A percentile compares a stretch with the other conserved stretches of the same genome.
phyloP scores from a whole-genome alignment of 169 alveolate genomes.

The Amoebophrya sp. region DNA sequence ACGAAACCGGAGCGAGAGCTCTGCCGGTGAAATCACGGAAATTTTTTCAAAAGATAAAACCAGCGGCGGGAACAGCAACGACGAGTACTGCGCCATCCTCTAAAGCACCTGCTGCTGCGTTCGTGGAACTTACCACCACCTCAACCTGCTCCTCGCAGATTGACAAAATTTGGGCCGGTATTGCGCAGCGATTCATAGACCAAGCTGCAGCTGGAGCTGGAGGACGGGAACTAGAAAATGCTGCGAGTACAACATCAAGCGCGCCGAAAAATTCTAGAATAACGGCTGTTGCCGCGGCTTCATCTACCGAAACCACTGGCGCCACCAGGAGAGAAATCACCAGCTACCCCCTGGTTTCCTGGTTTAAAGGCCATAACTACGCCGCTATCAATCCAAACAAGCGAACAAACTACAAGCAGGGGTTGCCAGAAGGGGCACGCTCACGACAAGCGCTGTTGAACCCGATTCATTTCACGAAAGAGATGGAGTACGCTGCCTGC shows the following conservation, averaged over 20 bases:
- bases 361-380: neutral
- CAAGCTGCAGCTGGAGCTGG: no score
- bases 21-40: neutral
- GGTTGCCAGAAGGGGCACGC: neutral
- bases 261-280: no score
- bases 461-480: neutral
- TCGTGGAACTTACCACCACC: neutral
- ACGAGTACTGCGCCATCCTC: neutral
- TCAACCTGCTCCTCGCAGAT: neutral
- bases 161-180: neutral
- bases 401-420: neutral
- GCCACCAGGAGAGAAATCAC: neutral
- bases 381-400: neutral
- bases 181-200: neutral
- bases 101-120: neutral
- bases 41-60: neutral
- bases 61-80: neutral
- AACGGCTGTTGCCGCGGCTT: neutral
- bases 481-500: neutral
- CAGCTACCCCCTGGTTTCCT: neutral
- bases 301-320: neutral
- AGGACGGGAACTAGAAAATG: no score
- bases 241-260: no score
- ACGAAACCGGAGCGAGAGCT: neutral
- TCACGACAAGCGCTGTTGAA: neutral